A percentile compares a stretch with the other conserved stretches of the same genome.
These are phyloP conservation scores for Besnoitia besnoiti DNA, from an alignment of 169 alveolate genomes.

Conservation along the genomic window DNA sequence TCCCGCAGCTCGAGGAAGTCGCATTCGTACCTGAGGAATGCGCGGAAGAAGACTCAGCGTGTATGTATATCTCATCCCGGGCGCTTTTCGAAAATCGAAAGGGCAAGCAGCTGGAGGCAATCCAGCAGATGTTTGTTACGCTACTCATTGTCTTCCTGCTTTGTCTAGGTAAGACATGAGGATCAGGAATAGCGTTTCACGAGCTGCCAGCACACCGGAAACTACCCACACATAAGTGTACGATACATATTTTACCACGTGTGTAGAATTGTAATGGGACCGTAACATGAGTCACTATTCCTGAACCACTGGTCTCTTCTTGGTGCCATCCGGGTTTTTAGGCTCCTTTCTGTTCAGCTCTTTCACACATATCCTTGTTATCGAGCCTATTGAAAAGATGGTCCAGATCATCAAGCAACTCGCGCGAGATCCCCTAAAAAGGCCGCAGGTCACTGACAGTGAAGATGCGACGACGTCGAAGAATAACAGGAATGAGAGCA, in stretches of 20 bases:
- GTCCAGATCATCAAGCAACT: slow-evolving; percentile 76
- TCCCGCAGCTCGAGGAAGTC: slow-evolving; percentile 16
- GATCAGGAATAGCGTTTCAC: not conserved
- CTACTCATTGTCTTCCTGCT: slow-evolving; percentile 82
- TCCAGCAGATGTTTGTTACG: slow-evolving; percentile 72
- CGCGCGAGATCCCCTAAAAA: slow-evolving; percentile 81
- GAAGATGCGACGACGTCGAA: not conserved
- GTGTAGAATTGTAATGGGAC: not conserved
- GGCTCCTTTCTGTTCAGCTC: slow-evolving; percentile 44
- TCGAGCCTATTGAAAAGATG: slow-evolving; percentile 80
- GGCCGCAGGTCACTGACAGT: slow-evolving; percentile 65
- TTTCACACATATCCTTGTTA: slow-evolving; percentile 66
- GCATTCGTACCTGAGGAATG: slow-evolving; percentile 72
- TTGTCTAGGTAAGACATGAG: slow-evolving; percentile 77
- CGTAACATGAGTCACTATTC: not conserved
- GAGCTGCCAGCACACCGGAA: not conserved
- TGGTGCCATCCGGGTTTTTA: not conserved
- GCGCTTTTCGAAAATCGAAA: slow-evolving; percentile 28
- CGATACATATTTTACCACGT: not conserved
- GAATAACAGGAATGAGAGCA: slow-evolving; percentile 7
- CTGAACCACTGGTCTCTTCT: not conserved
- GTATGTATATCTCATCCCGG: slow-evolving; percentile 1
- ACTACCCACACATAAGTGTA: not conserved
- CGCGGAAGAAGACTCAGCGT: not conserved
- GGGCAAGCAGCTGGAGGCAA: slow-evolving; percentile 71